Percentiles rank a stretch among this genome's conserved stretches.
These are phyloP conservation scores for Rhinocladiella mackenziei DNA, from an alignment of 2,329 filamentous ascomycete species.

Conservation along the genomic window DNA sequence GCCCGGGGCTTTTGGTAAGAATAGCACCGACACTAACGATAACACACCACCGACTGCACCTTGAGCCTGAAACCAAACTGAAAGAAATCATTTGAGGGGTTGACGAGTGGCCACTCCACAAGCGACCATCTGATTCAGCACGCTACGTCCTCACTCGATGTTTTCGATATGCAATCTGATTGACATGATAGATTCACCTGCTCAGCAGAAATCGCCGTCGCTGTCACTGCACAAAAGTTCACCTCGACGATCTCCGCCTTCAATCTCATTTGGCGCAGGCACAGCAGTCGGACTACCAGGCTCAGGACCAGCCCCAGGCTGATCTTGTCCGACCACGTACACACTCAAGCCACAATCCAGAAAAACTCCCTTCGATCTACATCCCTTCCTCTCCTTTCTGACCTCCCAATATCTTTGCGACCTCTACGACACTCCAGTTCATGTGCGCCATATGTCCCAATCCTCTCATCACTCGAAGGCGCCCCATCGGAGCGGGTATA, in stretches of 20 bases:
- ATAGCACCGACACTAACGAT: too few relatives aligned
- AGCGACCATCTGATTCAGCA: too few relatives aligned
- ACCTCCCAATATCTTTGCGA: not conserved
- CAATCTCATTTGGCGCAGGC: slow-evolving; percentile 10
- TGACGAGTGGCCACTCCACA: too few relatives aligned
- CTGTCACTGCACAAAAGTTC: not conserved
- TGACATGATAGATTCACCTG: not conserved
- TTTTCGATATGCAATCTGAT: too few relatives aligned
- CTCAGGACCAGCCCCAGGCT: slow-evolving; percentile 10
- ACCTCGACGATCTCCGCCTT: not conserved
- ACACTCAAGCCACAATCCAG: slow-evolving; percentile 2
- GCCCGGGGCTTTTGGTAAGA: too few relatives aligned
- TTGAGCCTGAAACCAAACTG: not conserved
- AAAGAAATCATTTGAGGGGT: too few relatives aligned
- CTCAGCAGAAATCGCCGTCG: not conserved
- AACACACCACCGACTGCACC: not conserved
- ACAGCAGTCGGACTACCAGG: not conserved
- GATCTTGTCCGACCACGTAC: slow-evolving; percentile 15
- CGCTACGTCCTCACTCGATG: too few relatives aligned
- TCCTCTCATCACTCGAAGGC: slow-evolving; percentile 45
- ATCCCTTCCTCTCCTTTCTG: not conserved
- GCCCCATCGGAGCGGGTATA: slow-evolving; percentile 46
- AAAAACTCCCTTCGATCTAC: not conserved
- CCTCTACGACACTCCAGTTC: not conserved
- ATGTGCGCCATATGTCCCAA: slow-evolving; percentile 42